Conservation (phyloP, 2,329 filamentous ascomycete species). For the Arthrinium phaeospermum region DNA sequence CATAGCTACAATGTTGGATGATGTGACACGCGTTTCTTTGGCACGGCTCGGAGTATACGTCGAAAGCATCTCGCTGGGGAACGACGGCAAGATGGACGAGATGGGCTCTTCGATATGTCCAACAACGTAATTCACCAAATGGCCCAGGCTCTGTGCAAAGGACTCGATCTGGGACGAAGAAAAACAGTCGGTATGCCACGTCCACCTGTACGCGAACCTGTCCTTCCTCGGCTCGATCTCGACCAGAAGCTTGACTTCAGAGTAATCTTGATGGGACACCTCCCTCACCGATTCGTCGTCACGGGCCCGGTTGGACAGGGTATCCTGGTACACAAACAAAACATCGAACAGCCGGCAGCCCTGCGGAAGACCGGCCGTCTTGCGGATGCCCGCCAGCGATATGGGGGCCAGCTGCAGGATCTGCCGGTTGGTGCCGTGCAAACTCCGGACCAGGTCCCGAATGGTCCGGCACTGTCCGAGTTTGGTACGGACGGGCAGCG, state of each 20-base stretch:
- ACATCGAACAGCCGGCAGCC: conserved; percentile 73
- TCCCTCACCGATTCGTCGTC: conserved; percentile 52
- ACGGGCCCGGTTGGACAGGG: conserved; percentile 49
- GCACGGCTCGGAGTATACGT: conserved; percentile 50
- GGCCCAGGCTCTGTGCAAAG: conserved; percentile 67
- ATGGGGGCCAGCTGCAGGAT: conserved; percentile 68
- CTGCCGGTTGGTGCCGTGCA: conserved; percentile 70
- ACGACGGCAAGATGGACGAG: conserved; percentile 30
- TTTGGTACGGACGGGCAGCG: conserved; percentile 74
- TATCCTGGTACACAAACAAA: conserved; percentile 86
- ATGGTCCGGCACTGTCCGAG: conserved; percentile 56
- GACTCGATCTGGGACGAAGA: conserved; percentile 59
- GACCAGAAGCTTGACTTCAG: conserved; percentile 78
- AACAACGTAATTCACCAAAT: conserved; percentile 45
- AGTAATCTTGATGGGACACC: conserved; percentile 67
- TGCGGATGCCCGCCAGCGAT: conserved; percentile 73
- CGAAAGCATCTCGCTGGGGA: conserved; percentile 49
- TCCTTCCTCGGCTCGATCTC: conserved; percentile 71
- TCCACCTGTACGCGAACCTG: conserved; percentile 50
- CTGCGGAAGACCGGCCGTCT: conserved; percentile 58
- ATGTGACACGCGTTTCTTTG: conserved; percentile 38
- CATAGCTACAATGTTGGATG: conserved; percentile 53
- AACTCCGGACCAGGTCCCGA: conserved; percentile 64
- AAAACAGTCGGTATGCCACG: conserved; percentile 55
- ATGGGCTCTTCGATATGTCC: conserved; percentile 36